Base-by-base conservation (phyloP, 2,329 filamentous ascomycete species). In the Phialophora tarda region DNA sequence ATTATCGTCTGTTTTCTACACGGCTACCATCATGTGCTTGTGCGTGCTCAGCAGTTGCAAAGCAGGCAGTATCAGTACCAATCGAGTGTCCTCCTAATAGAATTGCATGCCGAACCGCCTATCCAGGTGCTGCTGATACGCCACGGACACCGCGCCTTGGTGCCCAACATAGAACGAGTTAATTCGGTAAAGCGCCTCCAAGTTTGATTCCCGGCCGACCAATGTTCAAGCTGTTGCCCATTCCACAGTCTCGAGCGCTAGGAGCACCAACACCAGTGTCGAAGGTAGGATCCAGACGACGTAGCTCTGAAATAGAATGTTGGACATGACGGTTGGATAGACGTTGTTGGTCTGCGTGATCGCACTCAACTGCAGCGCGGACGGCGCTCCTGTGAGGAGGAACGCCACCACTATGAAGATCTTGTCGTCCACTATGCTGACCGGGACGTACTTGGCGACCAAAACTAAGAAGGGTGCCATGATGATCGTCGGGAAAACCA, bases 381-480 rank as follows among this genome's bases (percentile, higher is more conserved):
- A 96, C 5, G 95, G 95, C 2, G 95, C 95, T 41, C 95, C 95
- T 0, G 92, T 94, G 71, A 99, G 90, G 71, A 99, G 83, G 85
- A 98, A 99, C 80, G 93, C 97, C 41, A 99, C 95, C 72, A 99
- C 92, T 72, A 99, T 89, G 78, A 99, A 99, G 74, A 99, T 99
- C 10, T 95, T 95, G 76, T 99, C 95, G 76, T 96, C 95, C 38
- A 99, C 83, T 73, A 99, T 98, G 82, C 91, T 96, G 75, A 99
- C 86, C 2, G 92, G 92, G 28, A 97, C 86, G 75, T 89, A 97
- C 77, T 97, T 98, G 66, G 95, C 95, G 54, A 90, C 85, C 17
- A 98, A 70, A 0, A 94, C 94, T 41, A 99, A 81, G 54, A 98
- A 82, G 2, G 95, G 95, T 0, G 93, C 91, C 92, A 98, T 98